A percentile compares a stretch with the other conserved stretches of the same genome.
These are phyloP conservation scores for Umbelopsis sp. DNA, from an alignment of 371 early-diverging fungal species.

Conservation along the genomic window DNA sequence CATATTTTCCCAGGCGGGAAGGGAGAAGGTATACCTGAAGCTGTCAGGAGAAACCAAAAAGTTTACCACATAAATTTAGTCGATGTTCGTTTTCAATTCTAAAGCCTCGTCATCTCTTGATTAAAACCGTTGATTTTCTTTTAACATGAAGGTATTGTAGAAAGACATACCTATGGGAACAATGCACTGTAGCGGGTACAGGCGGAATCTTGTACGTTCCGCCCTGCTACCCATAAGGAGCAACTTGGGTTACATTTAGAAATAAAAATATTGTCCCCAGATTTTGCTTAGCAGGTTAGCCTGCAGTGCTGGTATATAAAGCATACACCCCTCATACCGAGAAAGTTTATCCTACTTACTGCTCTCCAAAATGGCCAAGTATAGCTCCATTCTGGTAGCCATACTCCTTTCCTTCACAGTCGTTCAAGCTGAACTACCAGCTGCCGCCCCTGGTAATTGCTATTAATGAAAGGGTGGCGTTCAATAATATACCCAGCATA, in stretches of 20 bases:
- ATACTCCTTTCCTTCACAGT: conserved; percentile 27
- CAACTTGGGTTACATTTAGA: not conserved
- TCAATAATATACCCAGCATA: too few species aligned
- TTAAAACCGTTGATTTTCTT: too few species aligned
- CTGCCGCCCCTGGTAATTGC: conserved; percentile 25
- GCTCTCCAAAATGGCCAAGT: conserved; percentile 25
- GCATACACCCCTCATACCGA: not conserved
- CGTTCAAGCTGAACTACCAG: conserved; percentile 23
- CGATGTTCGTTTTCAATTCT: too few species aligned
- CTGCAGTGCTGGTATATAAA: not conserved
- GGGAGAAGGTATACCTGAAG: not conserved
- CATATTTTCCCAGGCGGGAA: conserved; percentile 9
- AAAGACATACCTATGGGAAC: not conserved
- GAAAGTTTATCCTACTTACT: not conserved
- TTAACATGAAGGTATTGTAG: not conserved
- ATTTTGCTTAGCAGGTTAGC: not conserved
- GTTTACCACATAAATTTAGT: too few species aligned
- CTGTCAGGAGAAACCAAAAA: too few species aligned
- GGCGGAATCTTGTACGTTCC: not conserved
- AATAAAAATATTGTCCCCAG: not conserved
- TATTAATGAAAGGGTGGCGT: too few species aligned
- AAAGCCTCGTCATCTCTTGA: too few species aligned
- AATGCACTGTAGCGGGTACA: not conserved
- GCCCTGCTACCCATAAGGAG: too few species aligned
- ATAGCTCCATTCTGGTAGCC: conserved; percentile 30